These are phyloP conservation scores for Aureobasidium sp. DNA, from an alignment of 2,329 filamentous ascomycete species.

Conservation along the genomic window DNA sequence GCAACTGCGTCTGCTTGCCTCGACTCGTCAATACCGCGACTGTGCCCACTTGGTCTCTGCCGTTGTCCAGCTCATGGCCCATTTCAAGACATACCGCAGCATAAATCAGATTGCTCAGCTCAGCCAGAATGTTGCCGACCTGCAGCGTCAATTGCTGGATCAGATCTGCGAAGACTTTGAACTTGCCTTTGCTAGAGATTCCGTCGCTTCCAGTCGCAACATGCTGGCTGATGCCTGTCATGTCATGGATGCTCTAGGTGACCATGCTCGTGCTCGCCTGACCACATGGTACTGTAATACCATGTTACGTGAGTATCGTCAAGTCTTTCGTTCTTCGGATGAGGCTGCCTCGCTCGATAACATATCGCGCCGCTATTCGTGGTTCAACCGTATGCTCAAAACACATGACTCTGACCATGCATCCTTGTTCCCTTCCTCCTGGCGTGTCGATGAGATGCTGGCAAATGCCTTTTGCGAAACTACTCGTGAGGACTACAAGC, in stretches of 20 bases:
- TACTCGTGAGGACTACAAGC: constrained; percentile 90
- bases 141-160: constrained; percentile 87
- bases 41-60: constrained; percentile 90
- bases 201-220: constrained; percentile 61
- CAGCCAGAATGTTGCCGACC: constrained; percentile 83
- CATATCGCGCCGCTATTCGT: constrained; percentile 87
- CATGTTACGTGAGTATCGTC: constrained; percentile 86
- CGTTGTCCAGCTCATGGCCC: constrained; percentile 93
- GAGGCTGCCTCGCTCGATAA: constrained; percentile 96
- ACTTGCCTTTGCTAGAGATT: constrained; percentile 82
- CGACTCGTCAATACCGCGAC: constrained; percentile 85
- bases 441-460: constrained; percentile 84
- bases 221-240: constrained; percentile 80
- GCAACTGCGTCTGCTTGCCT: constrained; percentile 75
- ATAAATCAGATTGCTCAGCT: constrained; percentile 96
- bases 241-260: constrained; percentile 91
- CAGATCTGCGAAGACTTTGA: constrained; percentile 99
- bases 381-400: constrained; percentile 94
- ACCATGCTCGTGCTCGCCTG: constrained; percentile 71
- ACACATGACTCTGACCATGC: constrained; percentile 92
- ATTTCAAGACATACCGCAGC: constrained; percentile 96
- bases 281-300: constrained; percentile 98
- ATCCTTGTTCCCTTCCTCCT: constrained; percentile 74
- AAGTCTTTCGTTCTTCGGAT: constrained; percentile 92
- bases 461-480: constrained; percentile 92